phyloP scores from a whole-genome alignment of 164 flowering plant genomes.

The Umbellularia californica region DNA sequence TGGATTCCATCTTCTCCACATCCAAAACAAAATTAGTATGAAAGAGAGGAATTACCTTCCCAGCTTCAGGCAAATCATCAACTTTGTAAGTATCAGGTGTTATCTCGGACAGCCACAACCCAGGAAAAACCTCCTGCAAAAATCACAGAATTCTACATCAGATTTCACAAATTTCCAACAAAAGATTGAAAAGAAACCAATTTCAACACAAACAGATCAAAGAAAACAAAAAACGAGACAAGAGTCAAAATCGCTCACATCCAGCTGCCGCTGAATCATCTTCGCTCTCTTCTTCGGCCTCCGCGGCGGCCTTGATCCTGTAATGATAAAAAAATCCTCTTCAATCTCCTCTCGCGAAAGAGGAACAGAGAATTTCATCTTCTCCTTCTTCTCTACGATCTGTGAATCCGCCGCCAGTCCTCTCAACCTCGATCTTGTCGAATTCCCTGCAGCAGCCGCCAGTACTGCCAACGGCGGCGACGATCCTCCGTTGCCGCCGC shows the following conservation, averaged over 20 bases:
- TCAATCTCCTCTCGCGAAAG: constrained; percentile 63
- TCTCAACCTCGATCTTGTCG: constrained; percentile 22
- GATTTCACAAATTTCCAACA: background rate
- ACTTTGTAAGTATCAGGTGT: constrained; percentile 9
- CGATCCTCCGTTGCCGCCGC: no score
- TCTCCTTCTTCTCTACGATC: constrained; percentile 6
- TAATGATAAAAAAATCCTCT: constrained; percentile 54
- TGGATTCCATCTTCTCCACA: no score
- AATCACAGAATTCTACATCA: constrained; percentile 6
- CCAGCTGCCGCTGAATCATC: constrained; percentile 49
- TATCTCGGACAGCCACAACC: constrained; percentile 9
- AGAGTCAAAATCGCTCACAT: constrained; percentile 38
- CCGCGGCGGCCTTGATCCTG: constrained; percentile 55
- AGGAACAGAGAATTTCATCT: constrained; percentile 39
- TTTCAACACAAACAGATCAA: background rate
- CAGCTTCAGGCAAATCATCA: background rate
- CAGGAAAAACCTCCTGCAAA: constrained; percentile 41
- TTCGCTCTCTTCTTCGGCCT: constrained; percentile 68
- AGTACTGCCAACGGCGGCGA: constrained; percentile 3
- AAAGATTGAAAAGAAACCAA: background rate
- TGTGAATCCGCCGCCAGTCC: constrained; percentile 1
- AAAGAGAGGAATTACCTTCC: constrained; percentile 16
- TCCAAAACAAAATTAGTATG: no score
- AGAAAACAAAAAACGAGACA: background rate
- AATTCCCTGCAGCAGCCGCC: constrained; percentile 27